Conservation (phyloP, 2,329 filamentous ascomycete genomes). For the Pyrenophora teres region DNA sequence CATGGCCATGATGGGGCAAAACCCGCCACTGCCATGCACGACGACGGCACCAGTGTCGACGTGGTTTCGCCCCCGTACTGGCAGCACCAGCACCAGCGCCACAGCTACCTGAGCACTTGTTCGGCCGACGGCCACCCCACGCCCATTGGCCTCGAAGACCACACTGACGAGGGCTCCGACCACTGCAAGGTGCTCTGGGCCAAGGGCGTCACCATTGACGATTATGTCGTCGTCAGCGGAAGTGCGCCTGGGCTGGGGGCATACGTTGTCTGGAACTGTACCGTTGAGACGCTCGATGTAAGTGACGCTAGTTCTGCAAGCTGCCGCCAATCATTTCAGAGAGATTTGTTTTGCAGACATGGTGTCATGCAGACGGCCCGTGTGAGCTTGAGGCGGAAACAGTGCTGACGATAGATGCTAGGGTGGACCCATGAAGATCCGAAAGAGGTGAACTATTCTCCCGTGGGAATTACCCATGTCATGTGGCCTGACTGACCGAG, state of each 20-base stretch:
- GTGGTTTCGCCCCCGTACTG: constrained; percentile 54
- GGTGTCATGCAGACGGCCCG: constrained; percentile 16
- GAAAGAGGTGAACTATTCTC: constrained; percentile 57
- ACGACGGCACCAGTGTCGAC: constrained; percentile 41
- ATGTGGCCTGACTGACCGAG: background rate
- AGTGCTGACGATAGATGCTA: constrained; percentile 33
- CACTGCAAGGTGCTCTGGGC: constrained; percentile 66
- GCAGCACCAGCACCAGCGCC: constrained; percentile 49
- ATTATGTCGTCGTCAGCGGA: constrained; percentile 65
- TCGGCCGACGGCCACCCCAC: constrained; percentile 45
- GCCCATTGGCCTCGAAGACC: constrained; percentile 66
- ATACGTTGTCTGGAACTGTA: constrained; percentile 94
- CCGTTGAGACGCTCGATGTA: constrained; percentile 82
- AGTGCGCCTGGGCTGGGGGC: constrained; percentile 69
- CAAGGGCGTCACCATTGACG: constrained; percentile 63
- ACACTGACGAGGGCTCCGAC: constrained; percentile 63
- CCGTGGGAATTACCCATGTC: background rate
- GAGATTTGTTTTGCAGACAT: constrained; percentile 6
- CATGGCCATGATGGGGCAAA: constrained; percentile 22
- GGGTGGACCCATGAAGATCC: constrained; percentile 62
- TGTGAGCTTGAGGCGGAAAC: background rate
- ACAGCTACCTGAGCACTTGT: constrained; percentile 42
- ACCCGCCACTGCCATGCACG: constrained; percentile 28
- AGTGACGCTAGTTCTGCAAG: constrained; percentile 36
- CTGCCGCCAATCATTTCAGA: constrained; percentile 22